Base-by-base conservation (phyloP, 345 rosid species). In the Raphanus sativus region DNA sequence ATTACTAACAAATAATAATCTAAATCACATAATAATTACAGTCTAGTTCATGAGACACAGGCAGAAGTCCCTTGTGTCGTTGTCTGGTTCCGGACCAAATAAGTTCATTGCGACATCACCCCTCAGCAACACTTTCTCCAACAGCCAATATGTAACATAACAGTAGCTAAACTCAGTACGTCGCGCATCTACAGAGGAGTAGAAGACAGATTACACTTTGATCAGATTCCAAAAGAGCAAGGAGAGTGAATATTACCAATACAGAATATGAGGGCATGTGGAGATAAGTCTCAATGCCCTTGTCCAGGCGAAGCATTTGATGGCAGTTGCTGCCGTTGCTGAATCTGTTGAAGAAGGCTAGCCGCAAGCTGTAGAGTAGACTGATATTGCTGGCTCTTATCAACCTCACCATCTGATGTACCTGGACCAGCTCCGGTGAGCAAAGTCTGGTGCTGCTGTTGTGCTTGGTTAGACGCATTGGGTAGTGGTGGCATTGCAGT, bases 291-390 rank as follows among this genome's bases (percentile, higher is more conserved):
- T 67, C 84, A 89, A 30, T 80, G 62, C 74, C 86, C 84, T 80
- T 50, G 82, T 58, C 86, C 89, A 54, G 82, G 75, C 10, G 85
- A 77, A 76, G 82, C 33, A 38, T 80, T 69, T 28, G 85, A 30
- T 60, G 84, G 86, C 52, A 4, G 26, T 67, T 78, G 95, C 82
- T 94, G 98, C 34, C 3, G 34, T 66, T 78, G 95, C 78, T 95
- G 97, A 82, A 95, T 85, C 82, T 89, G 98, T 25, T 84, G 90
- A 77, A 95, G 99, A 71, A 95, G 96, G 79, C 64, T 89, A 11
- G 99, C 98, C 4, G 99, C 99, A 84, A 95, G 83, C 77, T 92
- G 94, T 64, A 95, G 82, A 0, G 99, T 92, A 70, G 96, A 95
- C 74, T 95, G 98, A 78, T 95, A 95, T 24, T 90, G 83, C 83